Evolutionary conservation across 2,329 filamentous ascomycete species (phyloP), one percentile per base, ranked within the genome.

Genomic region (Lachnellula willkommii): DNA sequence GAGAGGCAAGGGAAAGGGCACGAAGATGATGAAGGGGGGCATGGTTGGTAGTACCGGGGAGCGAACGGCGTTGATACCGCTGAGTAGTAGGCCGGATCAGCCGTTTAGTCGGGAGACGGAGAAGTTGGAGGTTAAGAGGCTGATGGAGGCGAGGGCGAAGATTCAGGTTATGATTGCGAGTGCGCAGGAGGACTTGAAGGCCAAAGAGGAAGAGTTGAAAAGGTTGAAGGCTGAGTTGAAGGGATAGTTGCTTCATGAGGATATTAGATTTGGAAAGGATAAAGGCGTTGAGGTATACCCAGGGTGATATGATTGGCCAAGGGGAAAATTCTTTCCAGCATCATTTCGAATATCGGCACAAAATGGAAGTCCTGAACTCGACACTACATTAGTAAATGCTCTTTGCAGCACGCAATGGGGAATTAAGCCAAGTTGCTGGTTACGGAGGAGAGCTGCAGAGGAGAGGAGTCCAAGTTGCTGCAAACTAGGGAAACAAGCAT

Each of bases 51-150:
- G 64, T 59, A 60, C 83, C 48, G 80, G 83, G 62, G 82, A 87
- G 63, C 80, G 85, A 57, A 89, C 85, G 50, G 89, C 89, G 54
- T 84, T 90, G 75, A 84, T 95, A 60, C 90, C 90, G 4, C 77
- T 83, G 54, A 78, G 75, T 48, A 87, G 82, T 66, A 78, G 82
- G 8, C 82, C 84, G 2, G 85, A 80, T 36, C 86, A 86, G 68
- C 85, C 84, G n/a, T 92, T 89, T 69, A 89, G 85, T 71, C 78
- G 79, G 56, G 84, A 88, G 74, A 86, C 84, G 48, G 88, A 89
- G 73, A 77, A 80, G 61, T 72, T 80, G 6, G 83, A 87, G 71
- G 72, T 85, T 37, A 79, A 81, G 69, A 79, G 78, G 66, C 73
- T 87, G 47, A 77, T 76, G 60, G 85, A 85, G 57, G 88, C 88